Conservation (phyloP, 2,329 filamentous ascomycete genomes). For the Trematosphaeria pertusa region DNA sequence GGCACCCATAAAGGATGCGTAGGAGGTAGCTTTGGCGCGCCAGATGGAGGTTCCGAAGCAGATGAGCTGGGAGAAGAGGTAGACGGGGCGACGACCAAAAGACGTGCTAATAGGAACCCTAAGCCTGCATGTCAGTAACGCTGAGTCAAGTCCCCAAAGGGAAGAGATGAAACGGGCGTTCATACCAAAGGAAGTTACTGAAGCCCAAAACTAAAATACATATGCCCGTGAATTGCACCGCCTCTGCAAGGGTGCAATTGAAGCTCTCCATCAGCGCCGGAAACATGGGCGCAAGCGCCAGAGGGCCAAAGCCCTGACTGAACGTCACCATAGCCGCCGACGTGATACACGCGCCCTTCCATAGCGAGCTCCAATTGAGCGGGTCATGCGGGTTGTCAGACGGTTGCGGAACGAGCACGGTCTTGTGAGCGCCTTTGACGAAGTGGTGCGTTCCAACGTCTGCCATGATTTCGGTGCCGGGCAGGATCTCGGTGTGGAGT, state of each 20-base stretch:
- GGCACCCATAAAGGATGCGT: conserved; percentile 69
- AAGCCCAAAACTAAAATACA: conserved; percentile 65
- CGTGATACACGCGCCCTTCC: conserved; percentile 59
- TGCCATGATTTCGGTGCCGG: conserved; percentile 66
- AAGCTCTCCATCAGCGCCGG: conserved; percentile 64
- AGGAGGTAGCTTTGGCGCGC: conserved; percentile 64
- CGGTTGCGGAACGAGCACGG: conserved; percentile 62
- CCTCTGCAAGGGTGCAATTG: conserved; percentile 59
- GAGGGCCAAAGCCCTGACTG: conserved; percentile 61
- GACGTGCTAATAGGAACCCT: conserved; percentile 64
- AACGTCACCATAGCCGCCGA: conserved; percentile 58
- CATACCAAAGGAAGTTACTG: conserved; percentile 66
- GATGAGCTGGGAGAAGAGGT: conserved; percentile 60
- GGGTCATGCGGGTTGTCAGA: conserved; percentile 60
- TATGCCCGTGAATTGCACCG: conserved; percentile 64
- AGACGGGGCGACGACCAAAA: conserved; percentile 62
- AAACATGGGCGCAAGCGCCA: conserved; percentile 67
- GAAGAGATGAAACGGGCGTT: too few relatives aligned
- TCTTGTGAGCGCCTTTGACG: conserved; percentile 58
- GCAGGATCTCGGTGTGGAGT: conserved; percentile 61
- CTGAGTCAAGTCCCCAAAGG: too few relatives aligned
- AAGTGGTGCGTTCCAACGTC: conserved; percentile 70
- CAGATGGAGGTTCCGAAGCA: conserved; percentile 63
- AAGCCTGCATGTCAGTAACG: too few relatives aligned
- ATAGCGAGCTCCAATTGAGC: conserved; percentile 59